phyloP scores from a whole-genome alignment of 768 basidiomycete species.

The Suillus fuscotomentosus region DNA sequence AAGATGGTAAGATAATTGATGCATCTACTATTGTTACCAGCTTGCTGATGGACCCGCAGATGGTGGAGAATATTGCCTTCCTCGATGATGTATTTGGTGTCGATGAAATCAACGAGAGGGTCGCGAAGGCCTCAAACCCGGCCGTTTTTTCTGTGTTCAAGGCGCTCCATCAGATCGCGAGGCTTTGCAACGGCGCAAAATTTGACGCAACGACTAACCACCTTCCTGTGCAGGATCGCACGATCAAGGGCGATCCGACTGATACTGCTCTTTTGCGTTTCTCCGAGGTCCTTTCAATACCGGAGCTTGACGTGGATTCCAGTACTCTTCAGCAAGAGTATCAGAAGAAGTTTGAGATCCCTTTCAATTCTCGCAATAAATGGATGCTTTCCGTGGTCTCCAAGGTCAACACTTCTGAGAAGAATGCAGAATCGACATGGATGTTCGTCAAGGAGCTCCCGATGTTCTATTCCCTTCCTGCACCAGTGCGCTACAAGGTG shows the following conservation, averaged over 20 bases:
- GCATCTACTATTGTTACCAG: background rate
- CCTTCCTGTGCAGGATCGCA: conserved; percentile 14
- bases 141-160: conserved; percentile 16
- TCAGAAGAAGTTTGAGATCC: conserved; percentile 22
- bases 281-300: conserved; percentile 20
- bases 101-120: conserved; percentile 13
- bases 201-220: conserved; percentile 30
- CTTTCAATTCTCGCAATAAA: conserved; percentile 45
- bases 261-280: conserved; percentile 48
- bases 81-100: conserved; percentile 16
- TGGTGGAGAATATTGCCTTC: conserved; percentile 32
- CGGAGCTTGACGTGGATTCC: conserved; percentile 9
- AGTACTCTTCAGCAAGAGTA: background rate
- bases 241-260: conserved; percentile 39
- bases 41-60: conserved; percentile 13
- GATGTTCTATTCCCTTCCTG: conserved; percentile 43
- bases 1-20: conserved; percentile 30
- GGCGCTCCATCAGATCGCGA: conserved; percentile 33
- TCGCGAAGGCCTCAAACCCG: conserved; percentile 10
- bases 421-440: conserved; percentile 11
- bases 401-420: conserved; percentile 8
- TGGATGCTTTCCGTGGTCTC: conserved; percentile 44
- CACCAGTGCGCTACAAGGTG: conserved; percentile 20
- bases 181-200: conserved; percentile 50
- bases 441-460: conserved; percentile 51